A percentile compares a stretch with the other conserved stretches of the same genome.
Conservation (phyloP, 2,329 filamentous ascomycete species). For the Penicillium aurantiogriseum region DNA sequence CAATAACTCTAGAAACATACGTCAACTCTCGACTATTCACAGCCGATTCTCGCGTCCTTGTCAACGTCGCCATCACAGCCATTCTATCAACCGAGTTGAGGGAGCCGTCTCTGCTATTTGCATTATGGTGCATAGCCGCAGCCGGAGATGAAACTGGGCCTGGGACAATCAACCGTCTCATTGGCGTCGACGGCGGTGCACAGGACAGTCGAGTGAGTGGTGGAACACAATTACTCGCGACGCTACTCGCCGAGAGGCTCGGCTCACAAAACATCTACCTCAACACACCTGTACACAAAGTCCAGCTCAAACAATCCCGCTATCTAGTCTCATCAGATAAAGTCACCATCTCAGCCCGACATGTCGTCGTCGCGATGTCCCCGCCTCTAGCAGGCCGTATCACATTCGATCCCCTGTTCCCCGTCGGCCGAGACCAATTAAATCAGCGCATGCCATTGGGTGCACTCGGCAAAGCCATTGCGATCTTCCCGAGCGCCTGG, state of each 20-base stretch:
- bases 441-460: constrained; percentile 19
- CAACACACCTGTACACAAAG: background rate
- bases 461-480: constrained; percentile 13
- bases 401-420: background rate
- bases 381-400: background rate
- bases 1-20: constrained; percentile 7
- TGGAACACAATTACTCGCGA: constrained; percentile 3
- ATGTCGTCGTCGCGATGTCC: constrained; percentile 7
- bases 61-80: background rate
- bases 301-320: background rate
- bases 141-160: background rate
- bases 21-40: constrained; percentile 5
- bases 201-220: constrained; percentile 3
- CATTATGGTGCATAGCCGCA: constrained; percentile 2
- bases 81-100: background rate
- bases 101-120: background rate
- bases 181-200: background rate
- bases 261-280: background rate
- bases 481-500: constrained; percentile 16
- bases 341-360: background rate
- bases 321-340: background rate
- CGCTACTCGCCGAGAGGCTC: background rate
- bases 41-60: background rate
- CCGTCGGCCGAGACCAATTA: constrained; percentile 9
- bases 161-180: constrained; percentile 4